Evolutionary conservation across 2,329 filamentous ascomycete genomes (phyloP), one percentile per base, ranked within the genome.

Genomic region (Fusarium secorum): DNA sequence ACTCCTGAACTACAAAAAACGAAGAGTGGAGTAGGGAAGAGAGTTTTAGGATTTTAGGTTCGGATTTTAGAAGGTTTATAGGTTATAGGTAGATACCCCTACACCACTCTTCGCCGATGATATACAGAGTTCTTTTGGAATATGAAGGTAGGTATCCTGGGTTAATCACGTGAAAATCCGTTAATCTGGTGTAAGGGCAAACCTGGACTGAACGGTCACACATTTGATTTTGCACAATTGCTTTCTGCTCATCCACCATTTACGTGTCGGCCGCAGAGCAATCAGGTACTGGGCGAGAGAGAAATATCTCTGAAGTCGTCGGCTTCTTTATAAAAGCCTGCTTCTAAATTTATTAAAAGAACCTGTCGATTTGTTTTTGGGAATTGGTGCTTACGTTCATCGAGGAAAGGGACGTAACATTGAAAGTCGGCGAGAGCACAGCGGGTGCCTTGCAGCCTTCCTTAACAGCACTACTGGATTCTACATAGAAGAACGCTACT

Each of bases 31-130:
- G 18, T 17, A 24, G 38, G 38, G 52, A 48, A 33, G 30, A 35
- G 52, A 45, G 11, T 55, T 44, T 42, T 24, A 54, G 30, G 52
- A n/a, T 28, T 45, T 35, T 55, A 55, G 38, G 22, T 33, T 45
- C 30, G 30, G 52, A 28, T 13, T 35, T 45, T 45, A 45, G 52
- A n/a, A 55, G 36, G 30, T 35, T 45, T 28, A 45, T 45, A 55
- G 30, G 30, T 45, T 55, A 11, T 55, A 55, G 22, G 38, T 26
- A 55, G 28, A 45, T 26, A 33, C 38, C 52, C 17, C 52, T 55
- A 20, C 28, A 33, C 41, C 53, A 56, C 41, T 56, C 28, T 36
- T 57, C 32, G 20, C 41, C 18, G 41, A 30, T 5, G 9, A 48
- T 15, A 38, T 57, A 38, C 15, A 48, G 20, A 51, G 15, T 57